Evolutionary conservation across 768 basidiomycete species (phyloP), one percentile per base, ranked within the genome.

Genomic region (Pleurotus tuber-regium): DNA sequence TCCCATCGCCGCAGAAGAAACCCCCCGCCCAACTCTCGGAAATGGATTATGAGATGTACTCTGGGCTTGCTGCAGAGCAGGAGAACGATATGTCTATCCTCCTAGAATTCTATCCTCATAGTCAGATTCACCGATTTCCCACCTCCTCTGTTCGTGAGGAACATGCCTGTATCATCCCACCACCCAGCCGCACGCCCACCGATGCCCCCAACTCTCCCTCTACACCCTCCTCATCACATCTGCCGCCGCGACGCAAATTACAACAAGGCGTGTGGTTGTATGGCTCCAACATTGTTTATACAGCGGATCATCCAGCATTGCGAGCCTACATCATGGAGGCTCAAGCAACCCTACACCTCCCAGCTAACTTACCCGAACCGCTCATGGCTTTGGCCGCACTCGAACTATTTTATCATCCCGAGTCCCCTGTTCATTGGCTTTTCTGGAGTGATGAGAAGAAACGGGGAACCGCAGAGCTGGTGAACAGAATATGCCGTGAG

Each of bases 311-410:
- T 33, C 78, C 80, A 14, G 67, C 70, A 24, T 81, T 84, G 4
- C 70, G 73, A 43, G 58, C 65, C 16, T 78, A 79, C 59, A 75
- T 86, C 57, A 61, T 64, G 3, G 66, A 66, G 33, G 72, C 74
- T 49, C 69, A 76, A 51, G 43, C 46, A 56, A 68, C 57, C 63
- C 66, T 69, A 62, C 66, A 58, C 9, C 65, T 80, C 54, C 68
- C 78, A 49, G 2, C 66, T 28, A 51, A 70, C 29, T 60, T 78
- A 43, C 70, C 74, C 35, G 66, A 76, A 51, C 60, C 73, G 51
- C 63, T 84, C 51, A 75, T 82, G 54, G 74, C 77, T 23, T 77
- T 87, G 47, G 80, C 78, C 3, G 85, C 84, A 2, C 76, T 87
- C 54, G 74, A 76, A 8, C 78, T 86, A 10, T 76, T 84, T 57